Evolutionary conservation across 495 filamentous ascomycete genomes (phyloP).

Genomic region (Hypoxylon trugodes): DNA sequence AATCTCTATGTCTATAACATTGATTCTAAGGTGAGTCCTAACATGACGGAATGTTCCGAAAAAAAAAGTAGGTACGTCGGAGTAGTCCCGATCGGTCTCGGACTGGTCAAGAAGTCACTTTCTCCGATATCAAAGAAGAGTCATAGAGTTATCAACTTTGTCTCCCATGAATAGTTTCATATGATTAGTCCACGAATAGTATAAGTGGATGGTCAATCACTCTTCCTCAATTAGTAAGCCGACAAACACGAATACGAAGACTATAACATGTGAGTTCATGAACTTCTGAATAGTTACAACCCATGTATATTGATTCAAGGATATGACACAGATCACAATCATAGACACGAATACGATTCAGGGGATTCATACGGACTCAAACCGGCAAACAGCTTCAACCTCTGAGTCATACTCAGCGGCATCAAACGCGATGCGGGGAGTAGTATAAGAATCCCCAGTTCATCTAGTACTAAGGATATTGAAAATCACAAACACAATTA

Average conservation of each 20-base stretch:
- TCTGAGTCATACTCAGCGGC: slow-evolving; percentile 3
- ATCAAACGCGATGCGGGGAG: not conserved
- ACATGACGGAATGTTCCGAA: no score
- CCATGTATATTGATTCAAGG: not conserved
- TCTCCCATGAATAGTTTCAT: not conserved
- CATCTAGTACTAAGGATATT: not conserved
- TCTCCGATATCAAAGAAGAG: not conserved
- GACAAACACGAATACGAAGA: slow-evolving; percentile 20
- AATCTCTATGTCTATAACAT: no score
- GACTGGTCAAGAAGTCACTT: no score
- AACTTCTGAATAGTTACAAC: not conserved
- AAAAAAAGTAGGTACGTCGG: no score
- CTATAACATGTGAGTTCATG: not conserved
- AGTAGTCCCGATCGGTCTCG: no score
- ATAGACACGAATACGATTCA: slow-evolving; percentile 7
- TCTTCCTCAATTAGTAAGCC: not conserved
- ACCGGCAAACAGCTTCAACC: not conserved
- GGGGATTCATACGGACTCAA: not conserved
- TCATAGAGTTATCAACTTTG: slow-evolving; percentile 1
- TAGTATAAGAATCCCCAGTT: slow-evolving; percentile 1
- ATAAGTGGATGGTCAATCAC: not conserved
- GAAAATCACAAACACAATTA: not conserved
- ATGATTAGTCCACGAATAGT: not conserved
- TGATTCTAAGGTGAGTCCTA: no score
- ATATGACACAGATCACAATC: not conserved